Conservation (phyloP, 2,329 filamentous ascomycete genomes). For the Pyrenochaeta sp. region DNA sequence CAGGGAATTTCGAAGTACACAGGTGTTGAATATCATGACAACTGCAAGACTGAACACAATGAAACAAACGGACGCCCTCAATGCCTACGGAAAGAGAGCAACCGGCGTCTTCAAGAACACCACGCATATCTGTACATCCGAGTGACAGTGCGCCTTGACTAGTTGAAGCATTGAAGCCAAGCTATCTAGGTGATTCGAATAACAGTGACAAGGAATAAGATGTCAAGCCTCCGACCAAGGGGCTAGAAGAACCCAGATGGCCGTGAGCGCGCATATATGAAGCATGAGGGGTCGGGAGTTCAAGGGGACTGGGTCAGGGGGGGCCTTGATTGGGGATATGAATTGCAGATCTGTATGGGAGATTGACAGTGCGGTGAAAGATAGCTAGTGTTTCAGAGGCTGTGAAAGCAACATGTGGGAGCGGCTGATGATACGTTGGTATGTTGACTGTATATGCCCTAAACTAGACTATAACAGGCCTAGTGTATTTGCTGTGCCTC, state of each 20-base stretch:
- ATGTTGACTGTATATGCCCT: background rate
- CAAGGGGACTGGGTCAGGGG: background rate
- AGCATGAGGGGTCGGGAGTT: background rate
- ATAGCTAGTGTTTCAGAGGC: background rate
- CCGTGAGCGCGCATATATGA: background rate
- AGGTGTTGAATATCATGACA: background rate
- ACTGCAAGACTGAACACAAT: background rate
- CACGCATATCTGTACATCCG: conserved; percentile 1
- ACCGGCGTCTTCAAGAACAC: background rate
- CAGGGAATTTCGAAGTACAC: background rate
- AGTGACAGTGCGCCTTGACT: conserved; percentile 11
- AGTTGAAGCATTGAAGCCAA: conserved; percentile 17
- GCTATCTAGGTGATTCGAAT: conserved; percentile 12
- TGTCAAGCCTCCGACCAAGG: background rate
- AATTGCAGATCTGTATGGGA: background rate
- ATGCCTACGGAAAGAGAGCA: background rate
- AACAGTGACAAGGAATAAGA: conserved; percentile 1
- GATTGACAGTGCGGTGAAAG: background rate
- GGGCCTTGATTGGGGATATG: conserved; percentile 4
- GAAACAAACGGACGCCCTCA: conserved; percentile 18
- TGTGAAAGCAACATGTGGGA: background rate
- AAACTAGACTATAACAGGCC: too few relatives aligned
- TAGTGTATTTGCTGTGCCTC: too few relatives aligned
- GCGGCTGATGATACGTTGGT: background rate
- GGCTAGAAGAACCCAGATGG: too few relatives aligned